Evolutionary conservation across 164 flowering plant genomes (phyloP).

Genomic region (Piper betle): DNA sequence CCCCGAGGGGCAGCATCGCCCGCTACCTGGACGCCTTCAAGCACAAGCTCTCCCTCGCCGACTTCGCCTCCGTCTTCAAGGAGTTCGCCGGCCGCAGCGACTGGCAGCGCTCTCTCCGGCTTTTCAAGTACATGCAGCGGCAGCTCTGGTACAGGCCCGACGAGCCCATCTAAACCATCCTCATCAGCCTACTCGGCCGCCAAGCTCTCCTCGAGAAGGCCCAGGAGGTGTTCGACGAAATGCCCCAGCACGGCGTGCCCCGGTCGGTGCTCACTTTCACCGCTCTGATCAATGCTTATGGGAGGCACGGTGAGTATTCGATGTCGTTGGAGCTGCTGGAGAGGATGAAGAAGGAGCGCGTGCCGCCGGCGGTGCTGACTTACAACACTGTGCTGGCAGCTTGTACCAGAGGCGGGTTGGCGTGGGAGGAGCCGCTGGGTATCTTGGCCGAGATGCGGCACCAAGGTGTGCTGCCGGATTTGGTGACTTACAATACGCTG

Average conservation of each 20-base stretch:
- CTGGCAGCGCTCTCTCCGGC: slow-evolving; percentile 84
- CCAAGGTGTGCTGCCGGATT: slow-evolving; percentile 82
- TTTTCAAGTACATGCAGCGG: slow-evolving; percentile 91
- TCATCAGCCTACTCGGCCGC: slow-evolving; percentile 72
- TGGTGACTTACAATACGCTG: slow-evolving; percentile 78
- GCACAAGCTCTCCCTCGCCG: slow-evolving; percentile 73
- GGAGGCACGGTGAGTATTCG: slow-evolving; percentile 20
- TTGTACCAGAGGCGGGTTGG: slow-evolving; percentile 86
- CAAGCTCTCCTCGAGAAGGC: slow-evolving; percentile 77
- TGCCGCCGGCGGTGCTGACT: slow-evolving; percentile 60
- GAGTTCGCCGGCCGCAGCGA: slow-evolving; percentile 88
- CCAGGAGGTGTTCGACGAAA: slow-evolving; percentile 19
- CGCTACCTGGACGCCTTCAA: slow-evolving; percentile 73
- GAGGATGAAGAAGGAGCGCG: slow-evolving; percentile 60
- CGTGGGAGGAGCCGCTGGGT: slow-evolving; percentile 87
- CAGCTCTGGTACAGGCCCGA: slow-evolving; percentile 97
- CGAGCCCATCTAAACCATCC: slow-evolving; percentile 75
- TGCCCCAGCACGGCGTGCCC: too few species aligned
- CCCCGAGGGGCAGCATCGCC: slow-evolving; percentile 91
- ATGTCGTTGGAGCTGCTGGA: slow-evolving; percentile 51
- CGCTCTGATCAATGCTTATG: too few species aligned
- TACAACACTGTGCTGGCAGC: slow-evolving; percentile 79
- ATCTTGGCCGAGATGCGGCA: slow-evolving; percentile 92
- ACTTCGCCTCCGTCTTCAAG: slow-evolving; percentile 71
- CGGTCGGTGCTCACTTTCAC: too few species aligned